These are phyloP conservation scores for Morella rubra DNA, from an alignment of 306 rosid genomes.

Conservation along the genomic window DNA sequence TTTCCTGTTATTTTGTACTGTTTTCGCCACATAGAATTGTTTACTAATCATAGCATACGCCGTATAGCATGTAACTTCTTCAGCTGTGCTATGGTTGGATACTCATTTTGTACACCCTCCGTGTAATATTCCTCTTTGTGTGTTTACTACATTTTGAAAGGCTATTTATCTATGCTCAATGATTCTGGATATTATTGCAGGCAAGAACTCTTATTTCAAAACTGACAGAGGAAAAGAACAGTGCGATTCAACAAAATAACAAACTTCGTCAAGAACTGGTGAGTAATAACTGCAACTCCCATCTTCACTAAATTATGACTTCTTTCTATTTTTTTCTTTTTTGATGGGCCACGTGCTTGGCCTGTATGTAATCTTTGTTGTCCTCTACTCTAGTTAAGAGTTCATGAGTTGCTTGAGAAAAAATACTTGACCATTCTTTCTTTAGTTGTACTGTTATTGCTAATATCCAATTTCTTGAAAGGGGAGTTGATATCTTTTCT, in stretches of 20 bases:
- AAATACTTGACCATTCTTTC: background rate
- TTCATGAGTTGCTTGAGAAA: background rate
- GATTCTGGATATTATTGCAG: conserved; percentile 43
- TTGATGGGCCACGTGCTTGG: too few relatives aligned
- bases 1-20: background rate
- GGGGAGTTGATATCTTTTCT: background rate
- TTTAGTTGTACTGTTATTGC: background rate
- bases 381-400: background rate
- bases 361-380: too few relatives aligned
- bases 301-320: background rate
- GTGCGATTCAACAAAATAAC: conserved; percentile 60
- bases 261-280: conserved; percentile 91
- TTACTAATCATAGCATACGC: too few relatives aligned
- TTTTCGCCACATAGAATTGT: background rate
- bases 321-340: background rate
- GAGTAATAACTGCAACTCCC: conserved; percentile 28
- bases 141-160: background rate
- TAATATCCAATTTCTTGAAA: background rate
- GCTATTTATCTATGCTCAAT: conserved; percentile 22
- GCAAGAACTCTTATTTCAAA: conserved; percentile 62
- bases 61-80: background rate
- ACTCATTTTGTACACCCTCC: background rate
- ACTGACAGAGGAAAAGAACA: conserved; percentile 73
- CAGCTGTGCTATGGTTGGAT: conserved; percentile 10
- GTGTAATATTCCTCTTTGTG: background rate